Evolutionary conservation across 2,329 filamentous ascomycete genomes (phyloP).

Genomic region (Stemphylium vesicarium): DNA sequence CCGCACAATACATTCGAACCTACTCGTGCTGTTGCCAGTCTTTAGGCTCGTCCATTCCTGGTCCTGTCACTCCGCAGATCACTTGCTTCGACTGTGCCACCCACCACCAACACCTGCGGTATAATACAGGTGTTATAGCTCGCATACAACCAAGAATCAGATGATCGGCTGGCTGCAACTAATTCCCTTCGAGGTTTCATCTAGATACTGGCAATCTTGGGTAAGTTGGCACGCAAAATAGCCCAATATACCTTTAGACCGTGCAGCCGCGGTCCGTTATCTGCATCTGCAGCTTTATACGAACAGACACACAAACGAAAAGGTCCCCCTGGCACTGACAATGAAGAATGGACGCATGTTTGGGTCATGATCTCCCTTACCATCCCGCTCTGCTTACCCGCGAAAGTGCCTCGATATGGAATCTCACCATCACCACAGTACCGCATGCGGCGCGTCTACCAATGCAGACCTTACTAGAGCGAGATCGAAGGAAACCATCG

Average conservation of each 20-base stretch:
- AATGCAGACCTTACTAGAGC: too few relatives aligned
- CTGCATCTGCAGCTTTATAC: too few relatives aligned
- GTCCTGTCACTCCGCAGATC: conserved; percentile 1
- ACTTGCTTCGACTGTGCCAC: neutral
- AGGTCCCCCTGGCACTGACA: too few relatives aligned
- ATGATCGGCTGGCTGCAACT: neutral
- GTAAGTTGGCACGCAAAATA: conserved; percentile 6
- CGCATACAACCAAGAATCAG: neutral
- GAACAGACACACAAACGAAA: too few relatives aligned
- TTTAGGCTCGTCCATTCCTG: neutral
- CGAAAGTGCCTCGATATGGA: too few relatives aligned
- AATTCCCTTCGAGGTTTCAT: conserved; percentile 28
- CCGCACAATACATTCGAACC: neutral
- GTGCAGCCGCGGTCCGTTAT: too few relatives aligned
- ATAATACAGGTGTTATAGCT: conserved; percentile 3
- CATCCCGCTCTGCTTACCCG: too few relatives aligned
- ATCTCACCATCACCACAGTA: too few relatives aligned
- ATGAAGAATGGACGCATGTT: too few relatives aligned
- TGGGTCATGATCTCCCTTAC: too few relatives aligned
- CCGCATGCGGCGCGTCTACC: too few relatives aligned
- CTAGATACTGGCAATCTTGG: conserved; percentile 31
- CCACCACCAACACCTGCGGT: neutral
- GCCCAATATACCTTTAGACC: conserved; percentile 13
- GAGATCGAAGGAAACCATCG: too few relatives aligned
- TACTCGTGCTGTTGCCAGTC: neutral